phyloP scores from a whole-genome alignment of 2,329 filamentous ascomycete genomes.

The Aspergillus sp. region DNA sequence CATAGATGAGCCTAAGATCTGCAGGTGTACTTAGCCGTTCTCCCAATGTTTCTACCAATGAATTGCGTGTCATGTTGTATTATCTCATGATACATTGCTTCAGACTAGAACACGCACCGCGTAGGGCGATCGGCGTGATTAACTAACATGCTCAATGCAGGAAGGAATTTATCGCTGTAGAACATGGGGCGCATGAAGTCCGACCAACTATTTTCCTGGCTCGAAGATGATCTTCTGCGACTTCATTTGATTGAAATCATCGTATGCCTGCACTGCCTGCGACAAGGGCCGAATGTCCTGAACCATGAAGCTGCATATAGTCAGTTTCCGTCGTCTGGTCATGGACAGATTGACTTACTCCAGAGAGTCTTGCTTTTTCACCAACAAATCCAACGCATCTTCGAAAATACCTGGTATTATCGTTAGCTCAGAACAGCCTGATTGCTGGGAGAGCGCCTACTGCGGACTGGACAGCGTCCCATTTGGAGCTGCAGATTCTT shows the following conservation, averaged over 20 bases:
- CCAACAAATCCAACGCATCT: constrained; percentile 61
- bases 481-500: constrained; percentile 73
- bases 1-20: no score
- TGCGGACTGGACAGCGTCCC: constrained; percentile 68
- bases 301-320: constrained; percentile 63
- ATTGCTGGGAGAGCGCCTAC: constrained; percentile 11
- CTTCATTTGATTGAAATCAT: constrained; percentile 68
- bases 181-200: no score
- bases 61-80: no score
- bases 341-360: constrained; percentile 50
- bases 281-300: constrained; percentile 68
- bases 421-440: neutral
- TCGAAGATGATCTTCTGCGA: constrained; percentile 70
- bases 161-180: no score
- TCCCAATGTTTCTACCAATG: no score
- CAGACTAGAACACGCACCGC: no score
- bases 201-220: constrained; percentile 21
- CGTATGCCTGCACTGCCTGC: constrained; percentile 60
- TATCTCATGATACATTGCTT: no score
- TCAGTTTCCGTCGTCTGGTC: constrained; percentile 13
- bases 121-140: no score
- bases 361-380: constrained; percentile 62
- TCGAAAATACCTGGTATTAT: constrained; percentile 53
- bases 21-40: no score
- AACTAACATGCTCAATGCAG: no score